Percentiles rank a stretch among this genome's conserved stretches.
Conservation (phyloP, 345 rosid species). For the Microcos paniculata region DNA sequence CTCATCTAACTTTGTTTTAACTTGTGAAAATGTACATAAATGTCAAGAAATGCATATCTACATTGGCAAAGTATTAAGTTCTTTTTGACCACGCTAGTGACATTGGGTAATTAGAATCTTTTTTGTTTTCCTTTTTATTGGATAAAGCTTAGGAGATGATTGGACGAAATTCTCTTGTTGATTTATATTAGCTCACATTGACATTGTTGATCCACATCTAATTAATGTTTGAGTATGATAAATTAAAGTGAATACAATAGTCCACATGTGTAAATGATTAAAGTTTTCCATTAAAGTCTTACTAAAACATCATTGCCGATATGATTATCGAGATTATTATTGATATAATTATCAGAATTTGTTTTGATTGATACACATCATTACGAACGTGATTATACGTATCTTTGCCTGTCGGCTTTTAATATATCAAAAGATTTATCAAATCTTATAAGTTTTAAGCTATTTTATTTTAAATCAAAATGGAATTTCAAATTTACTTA, state of each 20-base stretch:
- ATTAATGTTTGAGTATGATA: background rate
- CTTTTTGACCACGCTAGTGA: background rate
- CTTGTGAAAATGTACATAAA: background rate
- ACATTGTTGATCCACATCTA: background rate
- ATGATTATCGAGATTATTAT: background rate
- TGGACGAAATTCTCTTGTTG: background rate
- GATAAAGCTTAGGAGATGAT: background rate
- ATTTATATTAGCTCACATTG: background rate
- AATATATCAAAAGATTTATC: background rate
- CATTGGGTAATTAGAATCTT: background rate
- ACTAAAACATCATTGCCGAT: background rate
- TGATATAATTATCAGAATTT: no score
- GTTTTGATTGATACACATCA: no score
- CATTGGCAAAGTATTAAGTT: background rate
- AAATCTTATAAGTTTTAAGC: background rate
- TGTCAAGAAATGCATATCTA: background rate
- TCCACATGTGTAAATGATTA: background rate
- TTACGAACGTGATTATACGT: no score
- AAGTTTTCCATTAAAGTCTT: background rate
- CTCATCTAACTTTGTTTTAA: background rate
- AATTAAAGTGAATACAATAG: background rate
- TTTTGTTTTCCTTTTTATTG: background rate
- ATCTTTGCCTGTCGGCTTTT: no score
- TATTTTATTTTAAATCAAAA: no score
- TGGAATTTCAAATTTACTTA: background rate